Evolutionary conservation across 176 grass and related monocot genomes (phyloP).

Genomic region (Triticum timopheevii): DNA sequence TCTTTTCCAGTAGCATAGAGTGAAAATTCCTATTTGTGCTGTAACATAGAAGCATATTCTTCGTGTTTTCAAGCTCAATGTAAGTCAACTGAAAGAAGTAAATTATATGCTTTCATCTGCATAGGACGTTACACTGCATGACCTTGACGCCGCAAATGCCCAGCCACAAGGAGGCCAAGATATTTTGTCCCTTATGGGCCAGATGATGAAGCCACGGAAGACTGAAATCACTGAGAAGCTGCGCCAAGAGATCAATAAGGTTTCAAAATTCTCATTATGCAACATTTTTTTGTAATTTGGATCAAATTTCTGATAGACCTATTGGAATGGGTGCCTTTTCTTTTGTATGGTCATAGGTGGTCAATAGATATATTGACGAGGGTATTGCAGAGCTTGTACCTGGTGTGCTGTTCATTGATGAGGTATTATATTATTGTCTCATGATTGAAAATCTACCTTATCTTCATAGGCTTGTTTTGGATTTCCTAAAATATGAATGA

Average conservation of each 20-base stretch:
- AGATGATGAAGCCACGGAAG: conserved; percentile 95
- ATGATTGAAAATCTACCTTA: conserved; percentile 1
- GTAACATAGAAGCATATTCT: not conserved
- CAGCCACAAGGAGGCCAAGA: conserved; percentile 96
- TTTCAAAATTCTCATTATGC: conserved; percentile 25
- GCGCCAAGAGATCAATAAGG: conserved; percentile 95
- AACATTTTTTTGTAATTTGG: not conserved
- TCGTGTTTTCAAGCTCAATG: not conserved
- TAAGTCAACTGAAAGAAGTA: not conserved
- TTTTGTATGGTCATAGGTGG: conserved; percentile 55
- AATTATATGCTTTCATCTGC: conserved; percentile 29
- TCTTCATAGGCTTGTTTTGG: not conserved
- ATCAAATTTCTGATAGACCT: not conserved
- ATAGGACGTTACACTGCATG: conserved; percentile 93
- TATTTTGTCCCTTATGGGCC: conserved; percentile 95
- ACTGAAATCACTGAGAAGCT: conserved; percentile 98
- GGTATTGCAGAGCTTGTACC: conserved; percentile 95
- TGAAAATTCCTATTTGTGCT: not conserved
- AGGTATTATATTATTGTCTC: conserved; percentile 49
- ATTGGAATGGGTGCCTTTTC: conserved; percentile 10
- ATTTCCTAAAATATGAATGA: not conserved
- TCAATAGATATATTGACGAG: conserved; percentile 93
- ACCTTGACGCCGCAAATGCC: conserved; percentile 97
- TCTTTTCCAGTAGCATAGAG: not conserved
- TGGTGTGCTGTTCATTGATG: conserved; percentile 94